Evolutionary conservation across 352 stramenopile genomes (phyloP).

Genomic region (Globisporangium polare): DNA sequence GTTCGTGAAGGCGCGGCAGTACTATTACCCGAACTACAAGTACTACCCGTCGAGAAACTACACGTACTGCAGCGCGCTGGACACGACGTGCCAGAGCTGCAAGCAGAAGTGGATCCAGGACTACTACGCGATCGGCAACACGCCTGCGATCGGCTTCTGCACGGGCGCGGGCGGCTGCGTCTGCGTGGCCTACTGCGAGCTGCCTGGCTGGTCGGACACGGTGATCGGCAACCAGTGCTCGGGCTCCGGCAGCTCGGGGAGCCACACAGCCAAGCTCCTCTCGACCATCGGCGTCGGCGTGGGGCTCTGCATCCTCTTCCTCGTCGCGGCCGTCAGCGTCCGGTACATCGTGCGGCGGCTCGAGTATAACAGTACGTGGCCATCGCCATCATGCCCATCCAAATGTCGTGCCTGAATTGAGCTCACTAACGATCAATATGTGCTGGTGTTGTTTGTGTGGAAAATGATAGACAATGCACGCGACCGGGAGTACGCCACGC

Average conservation of each 20-base stretch:
- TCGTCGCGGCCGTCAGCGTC: slow-evolving; percentile 9
- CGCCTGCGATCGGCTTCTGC: slow-evolving; percentile 25
- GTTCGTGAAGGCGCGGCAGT: slow-evolving; percentile 33
- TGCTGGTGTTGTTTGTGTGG: background rate
- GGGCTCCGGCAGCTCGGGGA: slow-evolving; percentile 1
- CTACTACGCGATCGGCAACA: slow-evolving; percentile 22
- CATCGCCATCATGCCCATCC: too few species aligned
- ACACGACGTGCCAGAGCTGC: slow-evolving; percentile 31
- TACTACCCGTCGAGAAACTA: slow-evolving; percentile 39
- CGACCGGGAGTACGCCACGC: background rate
- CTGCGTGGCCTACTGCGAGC: slow-evolving; percentile 35
- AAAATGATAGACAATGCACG: background rate
- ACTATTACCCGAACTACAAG: slow-evolving; percentile 41
- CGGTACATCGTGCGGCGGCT: slow-evolving; percentile 11
- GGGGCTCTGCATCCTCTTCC: slow-evolving; percentile 8
- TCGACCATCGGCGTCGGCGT: slow-evolving; percentile 7
- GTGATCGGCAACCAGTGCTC: slow-evolving; percentile 27
- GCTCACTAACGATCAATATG: background rate
- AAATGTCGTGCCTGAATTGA: too few species aligned
- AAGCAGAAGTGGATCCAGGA: slow-evolving; percentile 25
- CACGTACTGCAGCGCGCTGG: slow-evolving; percentile 34
- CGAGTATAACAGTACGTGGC: slow-evolving; percentile 10
- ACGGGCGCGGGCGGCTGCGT: slow-evolving; percentile 35
- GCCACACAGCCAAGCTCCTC: background rate
- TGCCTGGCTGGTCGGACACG: slow-evolving; percentile 19